A percentile compares a stretch with the other conserved stretches of the same genome.
phyloP scores from a whole-genome alignment of 129 eudicot species.

The Dittrichia graveolens region DNA sequence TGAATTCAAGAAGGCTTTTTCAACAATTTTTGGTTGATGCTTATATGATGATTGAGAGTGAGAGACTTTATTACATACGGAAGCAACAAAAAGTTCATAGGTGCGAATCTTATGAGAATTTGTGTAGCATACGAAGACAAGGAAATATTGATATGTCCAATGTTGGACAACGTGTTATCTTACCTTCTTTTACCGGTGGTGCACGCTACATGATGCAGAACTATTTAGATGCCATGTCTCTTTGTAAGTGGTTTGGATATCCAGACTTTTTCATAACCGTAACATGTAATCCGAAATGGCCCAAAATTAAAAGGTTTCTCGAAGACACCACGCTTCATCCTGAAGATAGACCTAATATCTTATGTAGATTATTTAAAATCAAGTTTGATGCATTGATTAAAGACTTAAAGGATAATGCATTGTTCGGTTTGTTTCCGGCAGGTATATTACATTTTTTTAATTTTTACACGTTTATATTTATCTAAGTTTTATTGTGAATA shows the following conservation, averaged over 20 bases:
- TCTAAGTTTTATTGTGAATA: no score
- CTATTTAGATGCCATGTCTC: not conserved
- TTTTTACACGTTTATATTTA: no score
- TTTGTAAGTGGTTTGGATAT: not conserved
- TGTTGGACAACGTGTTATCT: not conserved
- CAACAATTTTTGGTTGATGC: not conserved
- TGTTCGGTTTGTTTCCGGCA: no score
- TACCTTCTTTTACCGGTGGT: not conserved
- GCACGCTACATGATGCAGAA: constrained; percentile 1
- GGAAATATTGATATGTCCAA: not conserved
- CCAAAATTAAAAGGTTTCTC: not conserved
- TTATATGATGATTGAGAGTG: not conserved
- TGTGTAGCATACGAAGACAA: not conserved
- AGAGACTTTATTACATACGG: not conserved
- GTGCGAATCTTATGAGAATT: not conserved
- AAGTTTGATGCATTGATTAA: no score
- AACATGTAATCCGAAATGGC: not conserved
- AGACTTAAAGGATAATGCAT: no score
- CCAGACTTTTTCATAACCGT: not conserved
- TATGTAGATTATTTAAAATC: not conserved
- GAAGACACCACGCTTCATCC: not conserved
- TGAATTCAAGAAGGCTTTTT: not conserved
- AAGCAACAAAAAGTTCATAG: not conserved
- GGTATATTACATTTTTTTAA: no score
- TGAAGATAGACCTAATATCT: not conserved